Evolutionary conservation across 495 filamentous ascomycete genomes (phyloP).

Genomic region (Polyplosphaeria fusca): DNA sequence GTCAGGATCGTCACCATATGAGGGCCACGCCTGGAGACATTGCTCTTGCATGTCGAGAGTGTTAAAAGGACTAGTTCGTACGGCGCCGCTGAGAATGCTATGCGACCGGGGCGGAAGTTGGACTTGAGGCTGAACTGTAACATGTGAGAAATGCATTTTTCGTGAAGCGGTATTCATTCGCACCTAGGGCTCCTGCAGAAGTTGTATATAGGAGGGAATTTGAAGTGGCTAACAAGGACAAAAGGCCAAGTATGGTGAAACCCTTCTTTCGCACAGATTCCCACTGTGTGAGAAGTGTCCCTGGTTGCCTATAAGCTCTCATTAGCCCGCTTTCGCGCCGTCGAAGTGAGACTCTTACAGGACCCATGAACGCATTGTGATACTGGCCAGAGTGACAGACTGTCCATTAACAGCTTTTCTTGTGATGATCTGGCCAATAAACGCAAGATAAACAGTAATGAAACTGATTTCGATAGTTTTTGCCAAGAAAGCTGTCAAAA

Average conservation of each 20-base stretch:
- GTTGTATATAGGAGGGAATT: background rate
- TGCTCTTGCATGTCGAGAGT: background rate
- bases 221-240: background rate
- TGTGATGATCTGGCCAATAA: background rate
- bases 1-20: background rate
- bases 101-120: background rate
- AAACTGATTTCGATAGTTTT: constrained; percentile 1
- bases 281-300: background rate
- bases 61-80: background rate
- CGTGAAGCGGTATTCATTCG: background rate
- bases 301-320: background rate
- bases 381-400: background rate
- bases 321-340: background rate
- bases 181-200: background rate
- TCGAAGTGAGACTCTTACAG: background rate
- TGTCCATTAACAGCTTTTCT: background rate
- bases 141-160: background rate
- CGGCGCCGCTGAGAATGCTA: background rate
- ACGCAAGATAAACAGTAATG: background rate
- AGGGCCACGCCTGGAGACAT: background rate
- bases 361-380: background rate
- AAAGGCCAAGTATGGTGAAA: background rate
- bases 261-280: background rate
- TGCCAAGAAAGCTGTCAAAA: constrained; percentile 1
- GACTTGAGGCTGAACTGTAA: background rate